Evolutionary conservation across 345 rosid genomes (phyloP), one percentile per base, ranked within the genome.

Genomic region (Melaleuca alternifolia): DNA sequence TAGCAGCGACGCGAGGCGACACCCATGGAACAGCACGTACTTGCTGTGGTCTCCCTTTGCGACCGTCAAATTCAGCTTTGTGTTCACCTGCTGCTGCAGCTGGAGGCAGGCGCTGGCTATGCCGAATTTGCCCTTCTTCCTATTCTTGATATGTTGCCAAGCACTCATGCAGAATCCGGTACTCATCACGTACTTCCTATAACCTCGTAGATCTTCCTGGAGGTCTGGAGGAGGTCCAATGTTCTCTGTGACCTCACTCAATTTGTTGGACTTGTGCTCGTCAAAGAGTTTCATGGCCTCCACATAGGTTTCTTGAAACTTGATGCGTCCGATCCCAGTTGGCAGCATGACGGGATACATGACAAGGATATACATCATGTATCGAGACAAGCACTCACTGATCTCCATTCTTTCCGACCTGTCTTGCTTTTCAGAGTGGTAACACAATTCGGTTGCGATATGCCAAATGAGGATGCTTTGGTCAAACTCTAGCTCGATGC

Each of bases 21-120:
- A 85, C 1, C 71, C 91, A 3, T 90, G 88, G 18, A 90, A 87
- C 54, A 88, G 21, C 77, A 91, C 90, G 2, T 87, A 87, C 54
- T 90, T 89, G 90, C 93, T 88, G 2, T 83, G 82, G 2, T 82
- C 89, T 44, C 75, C 88, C 37, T 59, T 84, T 23, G 87, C 51
- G 50, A 51, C 77, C 9, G 11, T 11, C 1, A 88, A 85, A 24
- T 75, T 82, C 10, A 89, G 79, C 10, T 15, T 2, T 0, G 88
- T 84, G 24, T 89, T 89, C 84, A 84, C 90, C 50, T 21, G 50
- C 1, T 81, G 1, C 9, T 20, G 26, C 57, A 91, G 50, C 81
- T 6, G 15, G 0, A 10, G 10, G 44, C 57, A 77, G 11, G 91
- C 91, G 0, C 4, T 8, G 4, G 15, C 1, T 0, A 79, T 6